Evolutionary conservation across 208 protist genomes (phyloP).

Genomic region (Wallacemonas sp.): DNA sequence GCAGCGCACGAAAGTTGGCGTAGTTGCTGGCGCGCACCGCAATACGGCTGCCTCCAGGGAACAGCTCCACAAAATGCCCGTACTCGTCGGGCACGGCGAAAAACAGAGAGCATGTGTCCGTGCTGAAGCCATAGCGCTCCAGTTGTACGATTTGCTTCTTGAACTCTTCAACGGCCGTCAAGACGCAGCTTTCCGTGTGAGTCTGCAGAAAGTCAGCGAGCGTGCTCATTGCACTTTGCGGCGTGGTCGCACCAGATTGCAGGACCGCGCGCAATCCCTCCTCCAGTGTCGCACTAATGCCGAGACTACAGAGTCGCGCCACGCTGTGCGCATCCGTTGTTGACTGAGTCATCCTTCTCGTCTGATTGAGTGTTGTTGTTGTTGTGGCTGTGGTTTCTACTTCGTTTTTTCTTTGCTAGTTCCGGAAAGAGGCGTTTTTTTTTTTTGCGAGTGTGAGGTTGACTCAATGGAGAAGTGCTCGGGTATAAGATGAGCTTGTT

Average conservation of each 20-base stretch:
- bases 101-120: conserved; percentile 21
- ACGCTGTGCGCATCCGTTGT: not conserved
- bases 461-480: no score
- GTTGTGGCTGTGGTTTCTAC: not conserved
- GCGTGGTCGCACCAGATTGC: not conserved
- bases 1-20: conserved; percentile 38
- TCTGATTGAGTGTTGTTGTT: not conserved
- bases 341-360: not conserved
- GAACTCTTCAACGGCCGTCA: conserved; percentile 19
- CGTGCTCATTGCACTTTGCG: not conserved
- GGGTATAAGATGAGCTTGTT: no score
- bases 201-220: conserved; percentile 4
- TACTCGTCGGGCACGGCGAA: conserved; percentile 57
- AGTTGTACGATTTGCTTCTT: conserved; percentile 17
- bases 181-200: conserved; percentile 13
- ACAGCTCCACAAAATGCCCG: conserved; percentile 54
- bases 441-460: no score
- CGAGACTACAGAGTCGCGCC: conserved; percentile 2
- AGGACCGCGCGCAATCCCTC: conserved; percentile 8
- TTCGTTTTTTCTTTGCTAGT: no score
- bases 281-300: conserved; percentile 1
- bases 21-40: conserved; percentile 60
- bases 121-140: conserved; percentile 20
- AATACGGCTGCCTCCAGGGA: conserved; percentile 50
- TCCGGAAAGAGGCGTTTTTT: no score